phyloP scores from a whole-genome alignment of 768 basidiomycete genomes.

The Mycena olivaceomarginata region DNA sequence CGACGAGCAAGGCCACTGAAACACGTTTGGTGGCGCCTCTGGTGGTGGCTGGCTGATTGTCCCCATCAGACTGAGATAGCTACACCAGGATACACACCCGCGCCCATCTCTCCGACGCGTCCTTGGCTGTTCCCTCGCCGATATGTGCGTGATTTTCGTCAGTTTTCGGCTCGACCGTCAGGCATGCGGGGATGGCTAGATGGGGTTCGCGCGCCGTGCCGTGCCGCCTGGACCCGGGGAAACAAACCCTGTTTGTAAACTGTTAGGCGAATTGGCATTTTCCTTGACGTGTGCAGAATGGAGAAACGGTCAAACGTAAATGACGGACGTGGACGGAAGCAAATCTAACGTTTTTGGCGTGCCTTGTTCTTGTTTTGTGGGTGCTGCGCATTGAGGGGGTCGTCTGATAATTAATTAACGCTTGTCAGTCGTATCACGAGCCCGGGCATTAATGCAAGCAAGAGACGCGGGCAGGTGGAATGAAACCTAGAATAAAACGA shows the following conservation, averaged over 20 bases:
- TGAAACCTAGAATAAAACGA: not conserved
- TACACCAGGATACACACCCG: not conserved
- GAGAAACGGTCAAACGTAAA: not conserved
- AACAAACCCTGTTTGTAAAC: not conserved
- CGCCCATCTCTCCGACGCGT: not conserved
- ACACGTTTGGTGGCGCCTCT: not conserved
- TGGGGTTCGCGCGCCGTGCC: not conserved
- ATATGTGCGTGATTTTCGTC: not conserved
- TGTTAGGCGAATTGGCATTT: slow-evolving; percentile 7
- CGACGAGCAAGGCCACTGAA: not conserved
- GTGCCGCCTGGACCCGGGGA: not conserved
- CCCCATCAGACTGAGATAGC: not conserved
- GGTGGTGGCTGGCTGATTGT: not conserved
- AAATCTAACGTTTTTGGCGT: not conserved
- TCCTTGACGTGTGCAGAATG: not conserved
- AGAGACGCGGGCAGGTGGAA: not conserved
- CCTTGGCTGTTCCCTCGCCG: not conserved
- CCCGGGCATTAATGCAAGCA: not conserved
- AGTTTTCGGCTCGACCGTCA: not conserved
- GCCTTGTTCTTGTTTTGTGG: not conserved
- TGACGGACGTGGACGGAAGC: not conserved
- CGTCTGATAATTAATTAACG: not conserved
- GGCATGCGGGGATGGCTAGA: not conserved
- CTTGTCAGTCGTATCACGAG: not conserved
- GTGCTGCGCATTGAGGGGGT: not conserved